A percentile compares a stretch with the other conserved stretches of the same genome.
phyloP scores from a whole-genome alignment of 108 stramenopile species.

The Asterionellopsis glacialis region DNA sequence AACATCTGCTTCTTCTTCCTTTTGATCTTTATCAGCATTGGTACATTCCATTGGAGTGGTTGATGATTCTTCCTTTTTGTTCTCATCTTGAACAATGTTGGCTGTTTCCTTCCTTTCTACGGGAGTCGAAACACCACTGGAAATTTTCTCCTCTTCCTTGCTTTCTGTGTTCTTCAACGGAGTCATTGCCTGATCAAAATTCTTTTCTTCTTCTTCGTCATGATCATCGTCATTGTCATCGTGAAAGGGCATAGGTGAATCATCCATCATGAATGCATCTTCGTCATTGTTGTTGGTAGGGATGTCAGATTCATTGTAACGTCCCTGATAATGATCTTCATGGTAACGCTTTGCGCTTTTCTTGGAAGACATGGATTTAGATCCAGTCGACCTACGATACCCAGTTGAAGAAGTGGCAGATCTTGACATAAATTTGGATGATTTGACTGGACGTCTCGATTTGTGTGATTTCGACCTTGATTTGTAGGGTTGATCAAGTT shows the following conservation, averaged over 20 bases:
- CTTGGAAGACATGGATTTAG: too few relatives aligned
- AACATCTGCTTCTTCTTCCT: neutral
- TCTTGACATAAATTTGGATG: too few relatives aligned
- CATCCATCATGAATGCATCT: neutral
- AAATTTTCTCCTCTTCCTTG: neutral
- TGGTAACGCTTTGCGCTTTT: neutral
- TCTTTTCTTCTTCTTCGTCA: neutral
- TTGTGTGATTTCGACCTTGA: neutral
- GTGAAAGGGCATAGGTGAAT: slow-evolving; percentile 1
- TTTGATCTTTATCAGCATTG: slow-evolving; percentile 7
- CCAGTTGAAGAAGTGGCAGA: too few relatives aligned
- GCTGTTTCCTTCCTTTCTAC: neutral
- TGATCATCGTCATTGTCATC: slow-evolving; percentile 24
- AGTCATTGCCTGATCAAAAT: neutral
- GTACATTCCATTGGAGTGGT: neutral
- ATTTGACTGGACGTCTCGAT: too few relatives aligned
- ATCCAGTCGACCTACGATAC: too few relatives aligned
- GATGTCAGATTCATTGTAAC: slow-evolving; percentile 13
- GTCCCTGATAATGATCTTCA: slow-evolving; percentile 9
- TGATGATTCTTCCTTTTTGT: neutral
- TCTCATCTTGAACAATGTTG: neutral
- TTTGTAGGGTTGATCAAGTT: slow-evolving; percentile 36
- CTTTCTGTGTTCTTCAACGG: neutral
- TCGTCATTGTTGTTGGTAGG: slow-evolving; percentile 32
- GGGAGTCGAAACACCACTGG: neutral